A percentile compares a stretch with the other conserved stretches of the same genome.
These are phyloP conservation scores for Leptodontidium sp. DNA, from an alignment of 2,329 filamentous ascomycete genomes.

Conservation along the genomic window DNA sequence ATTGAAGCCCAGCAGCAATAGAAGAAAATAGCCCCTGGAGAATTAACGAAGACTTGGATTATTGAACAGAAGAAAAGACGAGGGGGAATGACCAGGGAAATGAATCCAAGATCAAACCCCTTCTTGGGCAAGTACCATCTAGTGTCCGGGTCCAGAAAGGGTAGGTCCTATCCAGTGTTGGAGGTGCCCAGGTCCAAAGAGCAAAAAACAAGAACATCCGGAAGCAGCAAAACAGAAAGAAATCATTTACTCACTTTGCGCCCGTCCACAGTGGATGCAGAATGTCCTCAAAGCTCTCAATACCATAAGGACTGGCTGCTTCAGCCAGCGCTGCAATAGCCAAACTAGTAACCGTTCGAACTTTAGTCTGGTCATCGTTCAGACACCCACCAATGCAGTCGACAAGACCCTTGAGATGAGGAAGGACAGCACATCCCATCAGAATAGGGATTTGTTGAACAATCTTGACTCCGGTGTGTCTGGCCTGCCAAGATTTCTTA, in stretches of 20 bases:
- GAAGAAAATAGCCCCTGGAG: too few species aligned
- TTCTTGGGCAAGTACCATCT: too few species aligned
- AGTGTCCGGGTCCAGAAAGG: too few species aligned
- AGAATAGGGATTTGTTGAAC: slow-evolving; percentile 98
- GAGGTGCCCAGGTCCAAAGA: too few species aligned
- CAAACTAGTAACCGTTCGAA: slow-evolving; percentile 93
- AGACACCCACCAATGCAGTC: slow-evolving; percentile 96
- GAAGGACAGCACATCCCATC: slow-evolving; percentile 96
- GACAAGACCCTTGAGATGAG: slow-evolving; percentile 93
- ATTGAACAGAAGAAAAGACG: too few species aligned
- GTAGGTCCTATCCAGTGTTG: too few species aligned
- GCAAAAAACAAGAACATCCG: background rate
- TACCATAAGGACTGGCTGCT: slow-evolving; percentile 97
- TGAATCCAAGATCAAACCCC: too few species aligned
- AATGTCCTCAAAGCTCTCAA: slow-evolving; percentile 98
- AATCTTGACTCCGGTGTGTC: slow-evolving; percentile 98
- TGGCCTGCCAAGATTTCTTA: slow-evolving; percentile 98
- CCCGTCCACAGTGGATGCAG: slow-evolving; percentile 97
- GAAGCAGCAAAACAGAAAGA: background rate
- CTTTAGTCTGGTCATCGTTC: slow-evolving; percentile 97
- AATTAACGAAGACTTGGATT: too few species aligned
- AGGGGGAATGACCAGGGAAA: too few species aligned
- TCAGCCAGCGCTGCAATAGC: slow-evolving; percentile 95
- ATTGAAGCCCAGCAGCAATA: too few species aligned
- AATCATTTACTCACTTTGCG: slow-evolving; percentile 48